Percentiles rank a stretch among this genome's conserved stretches.
phyloP scores from a whole-genome alignment of 495 filamentous ascomycete species.

The Trypethelium eluteriae region DNA sequence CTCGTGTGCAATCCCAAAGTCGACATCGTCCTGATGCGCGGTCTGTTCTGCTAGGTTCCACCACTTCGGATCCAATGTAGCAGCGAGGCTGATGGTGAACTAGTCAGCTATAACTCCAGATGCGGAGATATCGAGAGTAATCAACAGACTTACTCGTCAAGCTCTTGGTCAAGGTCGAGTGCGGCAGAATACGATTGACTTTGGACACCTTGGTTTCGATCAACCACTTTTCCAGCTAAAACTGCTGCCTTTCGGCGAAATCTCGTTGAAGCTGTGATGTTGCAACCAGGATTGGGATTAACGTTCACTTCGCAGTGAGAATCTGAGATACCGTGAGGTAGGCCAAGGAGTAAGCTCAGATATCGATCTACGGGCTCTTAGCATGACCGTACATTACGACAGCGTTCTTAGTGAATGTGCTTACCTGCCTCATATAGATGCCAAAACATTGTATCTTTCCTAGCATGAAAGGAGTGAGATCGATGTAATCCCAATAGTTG shows the following conservation, averaged over 20 bases:
- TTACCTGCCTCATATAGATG: conserved; percentile 3
- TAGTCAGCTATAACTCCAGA: neutral
- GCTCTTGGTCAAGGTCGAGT: conserved; percentile 42
- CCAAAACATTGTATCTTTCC: neutral
- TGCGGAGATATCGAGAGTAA: neutral
- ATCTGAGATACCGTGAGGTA: conserved; percentile 43
- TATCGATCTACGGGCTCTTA: neutral
- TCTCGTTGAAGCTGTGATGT: conserved; percentile 17
- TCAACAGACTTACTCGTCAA: conserved; percentile 26
- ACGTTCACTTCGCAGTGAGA: conserved; percentile 30
- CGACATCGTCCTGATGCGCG: conserved; percentile 10
- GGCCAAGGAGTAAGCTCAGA: conserved; percentile 44
- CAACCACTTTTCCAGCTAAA: conserved; percentile 45
- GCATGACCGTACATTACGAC: neutral
- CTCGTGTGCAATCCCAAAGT: neutral
- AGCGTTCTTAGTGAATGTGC: neutral
- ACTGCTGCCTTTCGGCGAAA: conserved; percentile 26
- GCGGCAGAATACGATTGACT: conserved; percentile 39
- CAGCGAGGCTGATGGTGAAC: conserved; percentile 26
- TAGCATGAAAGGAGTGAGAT: neutral
- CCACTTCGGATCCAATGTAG: conserved; percentile 36
- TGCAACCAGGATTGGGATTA: conserved; percentile 18
- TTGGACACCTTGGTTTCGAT: conserved; percentile 41
- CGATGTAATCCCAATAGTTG: conserved; percentile 39
- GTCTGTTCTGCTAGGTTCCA: conserved; percentile 24